phyloP scores from a whole-genome alignment of 768 basidiomycete species.

The Pleurotus ostreatus region DNA sequence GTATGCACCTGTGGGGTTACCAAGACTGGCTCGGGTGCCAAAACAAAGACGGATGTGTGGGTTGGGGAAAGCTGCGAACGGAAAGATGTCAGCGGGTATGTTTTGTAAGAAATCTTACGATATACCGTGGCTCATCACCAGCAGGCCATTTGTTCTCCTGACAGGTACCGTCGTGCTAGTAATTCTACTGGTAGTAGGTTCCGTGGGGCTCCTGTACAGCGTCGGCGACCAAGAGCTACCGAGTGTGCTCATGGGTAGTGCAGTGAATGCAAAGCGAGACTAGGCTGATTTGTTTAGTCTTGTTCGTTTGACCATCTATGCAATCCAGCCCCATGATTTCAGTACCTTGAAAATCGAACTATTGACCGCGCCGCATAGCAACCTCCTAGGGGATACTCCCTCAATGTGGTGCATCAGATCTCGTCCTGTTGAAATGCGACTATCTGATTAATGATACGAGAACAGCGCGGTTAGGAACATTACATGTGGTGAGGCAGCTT shows the following conservation, averaged over 20 bases:
- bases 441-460: too few species aligned
- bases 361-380: too few species aligned
- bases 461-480: too few species aligned
- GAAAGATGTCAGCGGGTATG: conserved; percentile 78
- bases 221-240: conserved; percentile 65
- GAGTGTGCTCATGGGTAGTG: conserved; percentile 66
- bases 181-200: conserved; percentile 61
- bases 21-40: conserved; percentile 44
- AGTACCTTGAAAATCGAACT: too few species aligned
- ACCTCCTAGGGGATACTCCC: too few species aligned
- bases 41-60: conserved; percentile 63
- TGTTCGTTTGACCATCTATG: too few species aligned
- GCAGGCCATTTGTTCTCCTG: conserved; percentile 72
- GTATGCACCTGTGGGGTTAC: conserved; percentile 49
- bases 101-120: conserved; percentile 13
- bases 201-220: conserved; percentile 59
- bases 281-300: neutral
- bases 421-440: too few species aligned
- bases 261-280: conserved; percentile 28
- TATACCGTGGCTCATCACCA: conserved; percentile 6
- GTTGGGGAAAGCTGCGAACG: conserved; percentile 74
- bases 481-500: too few species aligned
- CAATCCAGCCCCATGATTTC: too few species aligned
- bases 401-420: too few species aligned
- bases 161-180: conserved; percentile 64